Percentiles rank a stretch among this genome's conserved stretches.
phyloP scores from a whole-genome alignment of 352 stramenopile genomes.

The Globisporangium cystogenes region DNA sequence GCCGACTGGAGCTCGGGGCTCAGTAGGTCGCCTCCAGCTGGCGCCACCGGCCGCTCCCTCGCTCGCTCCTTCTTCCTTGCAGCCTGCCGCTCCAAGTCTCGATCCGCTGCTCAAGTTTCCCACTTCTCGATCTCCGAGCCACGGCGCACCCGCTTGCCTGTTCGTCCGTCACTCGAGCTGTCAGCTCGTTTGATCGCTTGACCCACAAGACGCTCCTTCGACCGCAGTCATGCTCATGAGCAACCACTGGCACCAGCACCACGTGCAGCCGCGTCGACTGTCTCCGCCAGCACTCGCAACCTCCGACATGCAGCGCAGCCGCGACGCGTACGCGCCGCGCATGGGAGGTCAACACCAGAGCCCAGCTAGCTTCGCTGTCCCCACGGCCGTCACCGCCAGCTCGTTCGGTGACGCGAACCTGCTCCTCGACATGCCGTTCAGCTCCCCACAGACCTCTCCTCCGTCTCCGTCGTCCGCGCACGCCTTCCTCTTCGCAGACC shows the following conservation, averaged over 20 bases:
- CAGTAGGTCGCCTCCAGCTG: no score
- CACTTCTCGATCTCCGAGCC: slow-evolving; percentile 8
- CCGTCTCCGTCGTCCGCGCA: slow-evolving; percentile 1
- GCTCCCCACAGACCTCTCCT: not conserved
- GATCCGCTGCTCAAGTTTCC: not conserved
- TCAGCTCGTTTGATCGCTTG: no score
- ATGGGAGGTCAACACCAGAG: not conserved
- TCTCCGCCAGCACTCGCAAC: slow-evolving; percentile 3
- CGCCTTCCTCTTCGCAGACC: not conserved
- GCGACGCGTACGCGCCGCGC: not conserved
- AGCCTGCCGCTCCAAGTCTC: not conserved
- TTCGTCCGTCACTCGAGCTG: not conserved
- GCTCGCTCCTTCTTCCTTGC: not conserved
- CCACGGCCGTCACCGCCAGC: not conserved
- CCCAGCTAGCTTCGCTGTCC: no score
- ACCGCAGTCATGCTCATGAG: slow-evolving; percentile 10
- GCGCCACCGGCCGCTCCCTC: no score
- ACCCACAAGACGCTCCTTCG: no score
- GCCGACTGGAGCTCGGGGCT: no score
- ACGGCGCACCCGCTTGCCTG: slow-evolving; percentile 5
- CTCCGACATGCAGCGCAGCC: slow-evolving; percentile 8
- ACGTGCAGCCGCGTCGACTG: not conserved
- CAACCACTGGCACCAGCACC: slow-evolving; percentile 4
- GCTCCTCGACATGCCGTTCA: not conserved
- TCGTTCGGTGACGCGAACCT: not conserved